phyloP scores from a whole-genome alignment of 73 alveolate species.

The Tetrahymena borealis region DNA sequence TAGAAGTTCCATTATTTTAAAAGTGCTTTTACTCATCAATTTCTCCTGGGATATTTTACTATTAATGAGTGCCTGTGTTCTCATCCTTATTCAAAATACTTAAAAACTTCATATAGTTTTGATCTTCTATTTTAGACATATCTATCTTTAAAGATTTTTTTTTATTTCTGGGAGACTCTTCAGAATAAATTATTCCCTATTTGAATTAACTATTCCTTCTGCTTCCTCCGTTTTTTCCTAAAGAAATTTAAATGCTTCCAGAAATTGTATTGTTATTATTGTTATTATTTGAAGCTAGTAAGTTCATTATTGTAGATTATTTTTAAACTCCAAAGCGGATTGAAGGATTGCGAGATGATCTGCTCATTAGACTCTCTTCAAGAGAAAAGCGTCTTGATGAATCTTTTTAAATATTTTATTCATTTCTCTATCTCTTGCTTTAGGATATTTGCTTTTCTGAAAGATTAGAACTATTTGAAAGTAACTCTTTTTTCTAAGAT shows the following conservation, averaged over 20 bases:
- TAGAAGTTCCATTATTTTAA: not conserved
- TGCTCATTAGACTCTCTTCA: not conserved
- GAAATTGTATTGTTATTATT: not conserved
- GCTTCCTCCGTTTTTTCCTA: not conserved
- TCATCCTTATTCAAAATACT: not conserved
- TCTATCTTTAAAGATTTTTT: not conserved
- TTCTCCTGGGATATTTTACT: not conserved
- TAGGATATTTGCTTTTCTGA: not conserved
- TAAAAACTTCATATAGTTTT: not conserved
- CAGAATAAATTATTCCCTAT: not conserved
- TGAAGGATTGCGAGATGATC: not conserved
- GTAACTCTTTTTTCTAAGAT: not conserved
- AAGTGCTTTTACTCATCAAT: not conserved
- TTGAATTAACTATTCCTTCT: not conserved
- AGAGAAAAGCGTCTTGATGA: not conserved
- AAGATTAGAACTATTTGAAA: not conserved
- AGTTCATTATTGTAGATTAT: not conserved
- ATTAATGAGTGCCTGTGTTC: not conserved
- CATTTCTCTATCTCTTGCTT: not conserved
- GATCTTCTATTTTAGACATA: not conserved
- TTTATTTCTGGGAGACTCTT: not conserved
- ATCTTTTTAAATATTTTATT: not conserved
- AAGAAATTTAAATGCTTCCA: not conserved
- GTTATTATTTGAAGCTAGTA: not conserved
- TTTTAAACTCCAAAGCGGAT: not conserved